Evolutionary conservation across 2,329 filamentous ascomycete genomes (phyloP).

Genomic region (Furcasterigmium furcatum): DNA sequence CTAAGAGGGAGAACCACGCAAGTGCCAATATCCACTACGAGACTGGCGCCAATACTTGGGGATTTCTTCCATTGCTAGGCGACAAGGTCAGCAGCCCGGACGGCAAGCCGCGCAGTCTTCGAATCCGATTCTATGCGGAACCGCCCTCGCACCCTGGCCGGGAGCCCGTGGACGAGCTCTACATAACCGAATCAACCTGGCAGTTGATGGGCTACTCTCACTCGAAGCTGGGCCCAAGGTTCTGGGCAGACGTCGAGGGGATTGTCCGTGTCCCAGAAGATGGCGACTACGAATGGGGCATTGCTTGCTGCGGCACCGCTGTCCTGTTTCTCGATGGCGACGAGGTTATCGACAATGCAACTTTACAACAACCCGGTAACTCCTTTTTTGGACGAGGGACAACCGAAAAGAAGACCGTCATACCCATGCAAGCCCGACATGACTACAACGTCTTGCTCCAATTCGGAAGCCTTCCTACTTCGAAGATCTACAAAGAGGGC

Average conservation of each 20-base stretch:
- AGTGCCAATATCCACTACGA: conserved; percentile 35
- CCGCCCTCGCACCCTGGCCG: conserved; percentile 43
- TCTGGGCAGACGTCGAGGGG: background rate
- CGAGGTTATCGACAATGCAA: conserved; percentile 62
- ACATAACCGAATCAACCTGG: conserved; percentile 21
- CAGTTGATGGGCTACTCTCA: background rate
- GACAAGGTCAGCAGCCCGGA: conserved; percentile 43
- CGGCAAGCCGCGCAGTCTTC: conserved; percentile 54
- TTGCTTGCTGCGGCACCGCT: conserved; percentile 61
- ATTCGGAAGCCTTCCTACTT: conserved; percentile 55
- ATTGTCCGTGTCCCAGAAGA: conserved; percentile 3
- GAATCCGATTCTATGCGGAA: conserved; percentile 61
- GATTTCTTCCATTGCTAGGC: conserved; percentile 54
- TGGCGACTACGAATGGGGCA: conserved; percentile 55
- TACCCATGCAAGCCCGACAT: conserved; percentile 54
- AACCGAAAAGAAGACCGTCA: conserved; percentile 55
- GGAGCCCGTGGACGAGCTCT: conserved; percentile 44
- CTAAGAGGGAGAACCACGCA: too few relatives aligned
- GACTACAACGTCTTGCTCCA: conserved; percentile 56
- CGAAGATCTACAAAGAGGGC: conserved; percentile 29
- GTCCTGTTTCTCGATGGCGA: conserved; percentile 59
- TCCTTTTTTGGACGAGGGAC: conserved; percentile 65
- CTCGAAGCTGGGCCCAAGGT: background rate
- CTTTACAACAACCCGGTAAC: conserved; percentile 56
- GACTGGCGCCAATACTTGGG: conserved; percentile 52